These are phyloP conservation scores for Asterionellopsis glacialis DNA, from an alignment of 108 stramenopile genomes.

Conservation along the genomic window DNA sequence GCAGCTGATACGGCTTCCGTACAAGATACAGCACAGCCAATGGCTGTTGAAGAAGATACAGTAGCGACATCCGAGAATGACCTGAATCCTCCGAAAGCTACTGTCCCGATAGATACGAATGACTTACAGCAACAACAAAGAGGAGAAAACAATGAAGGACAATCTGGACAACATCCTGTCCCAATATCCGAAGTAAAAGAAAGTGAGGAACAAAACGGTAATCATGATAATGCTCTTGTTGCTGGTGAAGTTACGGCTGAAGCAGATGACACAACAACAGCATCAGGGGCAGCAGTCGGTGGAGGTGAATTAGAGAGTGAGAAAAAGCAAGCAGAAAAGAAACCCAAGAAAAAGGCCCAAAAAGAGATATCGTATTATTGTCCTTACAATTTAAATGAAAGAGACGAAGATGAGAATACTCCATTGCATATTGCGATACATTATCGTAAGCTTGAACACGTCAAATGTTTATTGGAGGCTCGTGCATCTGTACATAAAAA, in stretches of 20 bases:
- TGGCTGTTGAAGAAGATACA: not conserved
- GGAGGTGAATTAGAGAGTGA: not conserved
- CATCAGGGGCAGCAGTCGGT: not conserved
- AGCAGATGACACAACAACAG: not conserved
- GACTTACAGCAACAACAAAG: not conserved
- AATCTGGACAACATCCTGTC: conserved; percentile 3
- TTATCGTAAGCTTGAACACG: conserved; percentile 73
- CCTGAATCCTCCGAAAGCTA: too few relatives aligned
- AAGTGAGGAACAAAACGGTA: conserved; percentile 8
- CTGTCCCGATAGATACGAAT: too few relatives aligned
- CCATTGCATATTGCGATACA: conserved; percentile 86
- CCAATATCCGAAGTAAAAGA: not conserved
- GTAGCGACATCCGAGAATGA: too few relatives aligned
- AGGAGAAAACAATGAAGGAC: conserved; percentile 10
- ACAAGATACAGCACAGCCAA: not conserved
- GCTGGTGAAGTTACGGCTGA: not conserved
- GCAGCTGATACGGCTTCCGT: not conserved
- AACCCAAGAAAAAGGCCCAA: conserved; percentile 8
- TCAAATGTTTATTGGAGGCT: conserved; percentile 66
- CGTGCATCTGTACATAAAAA: conserved; percentile 65
- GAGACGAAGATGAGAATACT: conserved; percentile 87
- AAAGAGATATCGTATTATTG: conserved; percentile 47
- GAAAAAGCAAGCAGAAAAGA: conserved; percentile 12
- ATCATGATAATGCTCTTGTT: conserved; percentile 1
- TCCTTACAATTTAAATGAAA: conserved; percentile 79